phyloP scores from a whole-genome alignment of 164 flowering plant species.

The Aristolochia fimbriata region DNA sequence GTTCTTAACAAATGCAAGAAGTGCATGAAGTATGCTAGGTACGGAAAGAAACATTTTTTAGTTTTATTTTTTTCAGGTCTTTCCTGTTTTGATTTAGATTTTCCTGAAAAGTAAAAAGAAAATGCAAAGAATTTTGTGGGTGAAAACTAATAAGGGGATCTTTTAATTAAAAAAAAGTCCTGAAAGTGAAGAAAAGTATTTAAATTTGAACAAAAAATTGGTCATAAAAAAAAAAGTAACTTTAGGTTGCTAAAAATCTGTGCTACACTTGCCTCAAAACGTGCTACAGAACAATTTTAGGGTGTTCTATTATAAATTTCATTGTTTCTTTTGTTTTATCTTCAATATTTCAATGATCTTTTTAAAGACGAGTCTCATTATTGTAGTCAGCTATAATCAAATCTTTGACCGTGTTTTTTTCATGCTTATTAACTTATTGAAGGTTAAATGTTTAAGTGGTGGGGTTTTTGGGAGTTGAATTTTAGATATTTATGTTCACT shows the following conservation, averaged over 20 bases:
- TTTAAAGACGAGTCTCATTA: background rate
- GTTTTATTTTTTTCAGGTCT: no score
- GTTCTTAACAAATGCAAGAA: no score
- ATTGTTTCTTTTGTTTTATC: background rate
- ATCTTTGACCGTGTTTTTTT: background rate
- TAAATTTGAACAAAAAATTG: no score
- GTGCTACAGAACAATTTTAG: background rate
- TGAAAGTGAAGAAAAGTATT: no score
- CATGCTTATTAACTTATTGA: background rate
- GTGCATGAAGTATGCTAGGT: no score
- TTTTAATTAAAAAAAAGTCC: no score
- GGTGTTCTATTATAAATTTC: background rate
- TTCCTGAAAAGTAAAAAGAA: no score
- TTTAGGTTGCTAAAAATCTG: background rate
- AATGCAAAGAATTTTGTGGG: no score
- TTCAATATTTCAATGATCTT: background rate
- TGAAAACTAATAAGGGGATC: no score
- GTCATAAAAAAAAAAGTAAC: no score
- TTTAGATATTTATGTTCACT: background rate
- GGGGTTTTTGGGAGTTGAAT: background rate
- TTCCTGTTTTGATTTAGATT: no score
- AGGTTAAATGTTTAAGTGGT: background rate
- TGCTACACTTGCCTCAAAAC: background rate
- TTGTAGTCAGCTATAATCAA: background rate
- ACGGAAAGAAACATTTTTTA: no score